Evolutionary conservation across 352 stramenopile genomes (phyloP), one percentile per base, ranked within the genome.

Genomic region (Phytophthora pisi): DNA sequence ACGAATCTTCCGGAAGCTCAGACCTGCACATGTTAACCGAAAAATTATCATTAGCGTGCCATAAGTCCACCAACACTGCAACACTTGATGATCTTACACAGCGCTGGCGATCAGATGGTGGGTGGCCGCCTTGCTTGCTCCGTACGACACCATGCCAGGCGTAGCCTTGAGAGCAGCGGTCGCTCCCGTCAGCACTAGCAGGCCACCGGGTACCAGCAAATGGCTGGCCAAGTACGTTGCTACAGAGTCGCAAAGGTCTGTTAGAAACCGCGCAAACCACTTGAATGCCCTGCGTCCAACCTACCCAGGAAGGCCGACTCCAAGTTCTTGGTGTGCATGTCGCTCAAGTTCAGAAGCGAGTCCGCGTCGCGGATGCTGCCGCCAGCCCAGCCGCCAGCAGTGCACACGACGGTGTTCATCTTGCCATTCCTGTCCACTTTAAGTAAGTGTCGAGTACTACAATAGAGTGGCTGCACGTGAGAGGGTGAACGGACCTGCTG

Each of bases 121-220:
- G n/a, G 90, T 97, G n/a, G 88, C 89, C 1, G 82, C 87, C 67
- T 97, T 97, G 77, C 64, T 93, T 42, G 95, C 95, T 43, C 90
- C 88, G 68, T 97, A 97, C 42, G 88, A 89, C 18, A 93, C 75
- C 87, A 97, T 97, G 23, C 75, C 83, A 57, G 88, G 76, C n/a
- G 90, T 95, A 5, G 76, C 79, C 55, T 89, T 77, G 5, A 93
- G 67, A 11, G 89, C 89, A n/a, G 90, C 88, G 4, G 84, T 85
- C 5, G 90, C 88, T 15, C 90, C 89, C 11, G 89, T 96, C 24
- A 97, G 70, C 18, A 96, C 86, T 18, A 97, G 75, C 18, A 97
- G 71, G 0, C 90, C 90, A 31, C 80, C 74, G 5, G 81, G 72
- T 6, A 72, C 74, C 43, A 97, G 62, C 50, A 82, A 63, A 18